Percentiles rank a stretch among this genome's conserved stretches.
Conservation (phyloP, 2,329 filamentous ascomycete species). For the Diplodia mutila region DNA sequence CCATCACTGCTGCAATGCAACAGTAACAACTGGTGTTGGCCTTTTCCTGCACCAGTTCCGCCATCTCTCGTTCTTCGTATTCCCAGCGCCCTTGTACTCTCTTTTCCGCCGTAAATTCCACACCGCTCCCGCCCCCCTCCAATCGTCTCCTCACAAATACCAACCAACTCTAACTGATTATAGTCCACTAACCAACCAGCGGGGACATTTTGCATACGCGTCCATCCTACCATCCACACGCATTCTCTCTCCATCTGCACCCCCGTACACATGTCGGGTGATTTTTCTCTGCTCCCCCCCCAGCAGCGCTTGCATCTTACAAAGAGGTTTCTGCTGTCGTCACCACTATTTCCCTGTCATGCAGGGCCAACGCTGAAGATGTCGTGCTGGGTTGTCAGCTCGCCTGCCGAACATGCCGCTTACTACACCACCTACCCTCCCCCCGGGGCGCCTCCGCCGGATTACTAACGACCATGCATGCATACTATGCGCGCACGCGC, state of each 20-base stretch:
- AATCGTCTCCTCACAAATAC: not conserved
- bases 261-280: not conserved
- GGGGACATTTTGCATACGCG: not conserved
- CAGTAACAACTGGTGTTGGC: not conserved
- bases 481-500: not conserved
- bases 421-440: not conserved
- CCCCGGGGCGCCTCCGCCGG: not conserved
- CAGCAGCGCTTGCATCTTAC: not conserved
- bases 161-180: not conserved
- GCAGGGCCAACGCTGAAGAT: not conserved
- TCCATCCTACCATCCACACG: not conserved
- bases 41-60: not conserved
- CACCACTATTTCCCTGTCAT: no score
- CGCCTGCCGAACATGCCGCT: not conserved
- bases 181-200: not conserved
- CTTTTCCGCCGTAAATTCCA: not conserved
- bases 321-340: not conserved
- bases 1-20: not conserved
- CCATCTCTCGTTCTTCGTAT: not conserved
- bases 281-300: not conserved
- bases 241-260: not conserved
- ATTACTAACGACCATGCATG: not conserved
- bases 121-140: not conserved
- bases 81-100: not conserved
- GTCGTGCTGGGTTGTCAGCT: not conserved